A percentile compares a stretch with the other conserved stretches of the same genome.
Conservation (phyloP, 2,329 filamentous ascomycete species). For the Xylariaceae sp. region DNA sequence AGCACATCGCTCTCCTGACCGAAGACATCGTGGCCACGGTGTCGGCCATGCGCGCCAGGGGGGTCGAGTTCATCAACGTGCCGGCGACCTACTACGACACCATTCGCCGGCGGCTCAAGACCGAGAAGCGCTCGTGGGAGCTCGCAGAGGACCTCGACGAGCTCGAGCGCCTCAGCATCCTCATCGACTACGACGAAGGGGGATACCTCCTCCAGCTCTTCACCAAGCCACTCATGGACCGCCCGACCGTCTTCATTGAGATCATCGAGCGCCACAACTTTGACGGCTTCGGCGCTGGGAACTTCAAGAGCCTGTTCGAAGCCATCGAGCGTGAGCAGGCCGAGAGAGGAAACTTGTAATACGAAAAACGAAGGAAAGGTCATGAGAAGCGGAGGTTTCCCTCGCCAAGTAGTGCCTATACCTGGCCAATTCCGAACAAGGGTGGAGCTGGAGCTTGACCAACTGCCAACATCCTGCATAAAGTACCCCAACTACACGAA, state of each 20-base stretch:
- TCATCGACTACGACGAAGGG: slow-evolving; percentile 92
- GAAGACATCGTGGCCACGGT: slow-evolving; percentile 74
- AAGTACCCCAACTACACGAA: too few relatives aligned
- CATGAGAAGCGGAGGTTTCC: too few relatives aligned
- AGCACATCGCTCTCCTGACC: slow-evolving; percentile 87
- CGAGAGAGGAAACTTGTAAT: slow-evolving; percentile 75
- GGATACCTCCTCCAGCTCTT: slow-evolving; percentile 77
- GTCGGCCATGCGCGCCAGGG: slow-evolving; percentile 71
- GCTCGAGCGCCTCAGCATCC: slow-evolving; percentile 71
- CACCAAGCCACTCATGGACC: slow-evolving; percentile 86
- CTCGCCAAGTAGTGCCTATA: too few relatives aligned
- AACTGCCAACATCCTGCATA: too few relatives aligned
- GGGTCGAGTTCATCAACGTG: slow-evolving; percentile 88
- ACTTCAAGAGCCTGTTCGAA: slow-evolving; percentile 93
- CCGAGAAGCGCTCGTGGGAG: slow-evolving; percentile 52
- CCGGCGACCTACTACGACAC: slow-evolving; percentile 79
- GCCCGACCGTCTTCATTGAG: slow-evolving; percentile 92
- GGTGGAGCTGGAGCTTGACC: too few relatives aligned
- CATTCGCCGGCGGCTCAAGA: slow-evolving; percentile 68
- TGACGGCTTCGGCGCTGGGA: slow-evolving; percentile 87
- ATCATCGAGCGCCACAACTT: slow-evolving; percentile 92
- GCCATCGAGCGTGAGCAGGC: slow-evolving; percentile 93
- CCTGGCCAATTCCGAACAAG: too few relatives aligned
- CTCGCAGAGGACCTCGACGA: slow-evolving; percentile 76
- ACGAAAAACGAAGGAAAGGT: slow-evolving; percentile 12